These are phyloP conservation scores for Jackrogersella minutella DNA, from an alignment of 495 filamentous ascomycete species.

Conservation along the genomic window DNA sequence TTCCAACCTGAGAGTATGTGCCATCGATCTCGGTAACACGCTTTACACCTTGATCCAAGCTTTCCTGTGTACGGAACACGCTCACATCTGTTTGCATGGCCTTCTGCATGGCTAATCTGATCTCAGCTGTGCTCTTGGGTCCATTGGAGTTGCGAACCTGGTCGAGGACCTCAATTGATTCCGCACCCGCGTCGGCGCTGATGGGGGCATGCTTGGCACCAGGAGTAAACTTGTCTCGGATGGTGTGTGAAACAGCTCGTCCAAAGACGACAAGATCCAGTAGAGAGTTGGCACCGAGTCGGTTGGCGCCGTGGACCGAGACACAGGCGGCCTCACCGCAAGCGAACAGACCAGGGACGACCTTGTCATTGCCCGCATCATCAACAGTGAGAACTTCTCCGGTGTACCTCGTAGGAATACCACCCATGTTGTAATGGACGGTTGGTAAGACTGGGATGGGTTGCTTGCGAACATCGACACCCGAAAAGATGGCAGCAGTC, in stretches of 20 bases:
- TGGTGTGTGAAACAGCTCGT: constrained; percentile 93
- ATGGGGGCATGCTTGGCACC: constrained; percentile 78
- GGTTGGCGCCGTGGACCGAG: constrained; percentile 97
- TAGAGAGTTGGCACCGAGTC: constrained; percentile 96
- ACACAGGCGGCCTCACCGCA: constrained; percentile 97
- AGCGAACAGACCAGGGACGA: constrained; percentile 93
- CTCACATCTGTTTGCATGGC: constrained; percentile 96
- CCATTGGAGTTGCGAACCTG: constrained; percentile 81
- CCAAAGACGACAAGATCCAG: constrained; percentile 97
- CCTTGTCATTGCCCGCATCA: constrained; percentile 83
- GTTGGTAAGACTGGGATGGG: constrained; percentile 97
- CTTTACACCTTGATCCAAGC: constrained; percentile 81
- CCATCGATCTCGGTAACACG: constrained; percentile 83
- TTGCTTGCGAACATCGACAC: constrained; percentile 95
- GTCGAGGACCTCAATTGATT: constrained; percentile 87
- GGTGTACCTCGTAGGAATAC: constrained; percentile 96
- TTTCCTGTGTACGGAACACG: constrained; percentile 96
- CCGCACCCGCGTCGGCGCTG: constrained; percentile 82
- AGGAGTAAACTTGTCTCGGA: constrained; percentile 87
- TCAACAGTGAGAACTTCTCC: constrained; percentile 93
- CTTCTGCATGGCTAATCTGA: constrained; percentile 95
- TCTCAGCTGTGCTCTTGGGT: constrained; percentile 83
- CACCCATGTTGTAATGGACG: constrained; percentile 99
- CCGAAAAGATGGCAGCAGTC: constrained; percentile 94
- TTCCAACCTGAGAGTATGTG: constrained; percentile 81